Evolutionary conservation across 768 basidiomycete species (phyloP), one percentile per base, ranked within the genome.

Genomic region (Megacollybia marginata): DNA sequence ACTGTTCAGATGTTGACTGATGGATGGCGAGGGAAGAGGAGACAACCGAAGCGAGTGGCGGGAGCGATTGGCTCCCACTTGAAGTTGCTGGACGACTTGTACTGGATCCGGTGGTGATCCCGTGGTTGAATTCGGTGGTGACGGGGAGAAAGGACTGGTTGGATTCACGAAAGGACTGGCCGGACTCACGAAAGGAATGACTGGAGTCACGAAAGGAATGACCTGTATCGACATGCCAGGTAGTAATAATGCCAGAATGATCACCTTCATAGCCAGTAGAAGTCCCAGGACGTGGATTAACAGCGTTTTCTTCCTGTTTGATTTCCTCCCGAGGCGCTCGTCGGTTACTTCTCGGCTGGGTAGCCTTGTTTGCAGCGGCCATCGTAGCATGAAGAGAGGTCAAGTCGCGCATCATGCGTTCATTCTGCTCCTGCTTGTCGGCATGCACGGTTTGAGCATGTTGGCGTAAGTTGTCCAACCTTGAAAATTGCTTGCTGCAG

Each of bases 401-500:
- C 53, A 94, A 80, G 51, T 91, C 86, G 56, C 87, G 83, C 88
- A 93, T 92, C 89, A 92, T 92, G 47, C 78, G 71, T 63, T 90
- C 88, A 70, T 94, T 94, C 68, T 83, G 79, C 0, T 88, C 87
- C 64, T 82, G 82, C 71, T 91, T 89, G 64, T 96, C 92, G n/a
- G 92, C 83, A 60, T 98, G 95, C 1, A 96, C 93, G 5, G 94
- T 95, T 74, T 94, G 89, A 0, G 93, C 91, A 65, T 98, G 95
- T 63, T 98, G 95, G 43, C 95, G 84, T 2, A 98, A 79, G 62
- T 98, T 98, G 69, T 98, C 95, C 62, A 98, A 83, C 11, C 95
- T 83, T 5, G 92, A 93, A 63, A 97, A 97, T 56, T 94, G 86
- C 66, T 95, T 94, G 11, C 83, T 79, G 71, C 95, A 98, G 63